Conservation (phyloP, 441 rosid species). For the Populus tomentosa region DNA sequence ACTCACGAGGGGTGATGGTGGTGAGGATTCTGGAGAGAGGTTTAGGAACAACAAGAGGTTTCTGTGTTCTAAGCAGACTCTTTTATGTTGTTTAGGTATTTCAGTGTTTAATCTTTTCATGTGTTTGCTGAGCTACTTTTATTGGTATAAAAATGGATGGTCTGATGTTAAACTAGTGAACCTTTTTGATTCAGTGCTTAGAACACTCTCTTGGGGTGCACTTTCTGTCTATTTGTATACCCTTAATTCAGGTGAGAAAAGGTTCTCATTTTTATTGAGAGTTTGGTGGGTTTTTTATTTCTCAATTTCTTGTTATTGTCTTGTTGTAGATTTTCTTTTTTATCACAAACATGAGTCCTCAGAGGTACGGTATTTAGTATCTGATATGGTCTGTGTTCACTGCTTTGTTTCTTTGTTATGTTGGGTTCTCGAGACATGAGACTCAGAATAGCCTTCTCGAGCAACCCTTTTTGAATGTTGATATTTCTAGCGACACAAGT, state of each 20-base stretch:
- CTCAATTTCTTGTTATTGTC: background rate
- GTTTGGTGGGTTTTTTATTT: background rate
- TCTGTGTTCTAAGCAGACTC: conserved; percentile 17
- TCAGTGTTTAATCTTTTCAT: conserved; percentile 36
- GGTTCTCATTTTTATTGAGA: conserved; percentile 20
- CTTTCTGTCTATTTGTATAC: conserved; percentile 29
- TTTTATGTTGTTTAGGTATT: conserved; percentile 39
- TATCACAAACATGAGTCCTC: background rate
- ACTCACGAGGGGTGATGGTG: background rate
- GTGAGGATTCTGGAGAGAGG: background rate
- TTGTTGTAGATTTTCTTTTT: background rate
- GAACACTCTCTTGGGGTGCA: conserved; percentile 50
- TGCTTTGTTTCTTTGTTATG: background rate
- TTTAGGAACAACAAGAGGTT: background rate
- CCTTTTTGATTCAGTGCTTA: conserved; percentile 41
- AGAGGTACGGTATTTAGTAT: background rate
- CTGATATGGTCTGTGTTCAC: background rate
- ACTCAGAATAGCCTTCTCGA: background rate
- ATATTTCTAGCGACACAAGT: background rate
- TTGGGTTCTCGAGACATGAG: background rate
- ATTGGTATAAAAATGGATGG: conserved; percentile 46
- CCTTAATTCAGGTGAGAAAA: conserved; percentile 18
- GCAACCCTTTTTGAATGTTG: background rate
- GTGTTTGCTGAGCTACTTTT: conserved; percentile 34
- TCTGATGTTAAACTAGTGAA: conserved; percentile 33